Base-by-base conservation (phyloP, 108 stramenopile genomes). In the Fragilariopsis cylindrus region DNA sequence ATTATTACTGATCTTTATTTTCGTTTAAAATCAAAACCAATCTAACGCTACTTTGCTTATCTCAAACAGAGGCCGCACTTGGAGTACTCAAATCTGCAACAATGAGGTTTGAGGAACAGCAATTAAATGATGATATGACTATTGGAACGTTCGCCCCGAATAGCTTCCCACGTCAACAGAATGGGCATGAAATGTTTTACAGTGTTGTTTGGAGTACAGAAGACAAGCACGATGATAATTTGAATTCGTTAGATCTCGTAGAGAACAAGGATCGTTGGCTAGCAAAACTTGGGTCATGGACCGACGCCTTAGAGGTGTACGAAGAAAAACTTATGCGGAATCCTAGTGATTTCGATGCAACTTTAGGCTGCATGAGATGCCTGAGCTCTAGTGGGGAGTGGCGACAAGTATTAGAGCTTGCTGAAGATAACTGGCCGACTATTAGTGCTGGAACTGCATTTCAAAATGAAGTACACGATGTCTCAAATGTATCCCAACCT, bases 271-370 rank as follows among this genome's bases (percentile, higher is more conserved):
- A 98, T 57, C 75, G 84, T 7, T 99, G 97, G 98, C 79, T 98
- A 48, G 95, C 96, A 41, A 99, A 98, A 84, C 88, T 99, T n/a
- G 99, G 99, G 15, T 87, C 89, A 19, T 98, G 95, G 96, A 75
- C 83, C 3, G 97, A 98, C 60, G 97, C 96, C 6, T 60, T 97
- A 11, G 69, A 69, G 39, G 74, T 93, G 42, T 98, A 98, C 81
- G 88, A 96, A 60, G 79, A 89, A 47, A 97, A 96, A 74, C 79
- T 97, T 40, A 48, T 42, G 30, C 48, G 81, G 41, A 87, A 97
- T 70, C 90, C 92, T 16, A 55, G 65, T 58, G 95, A 97, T 81
- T 85, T 92, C 55, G 84, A 85, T 73, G 94, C 94, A 11, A 81
- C 96, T 40, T 65, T 98, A 16, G 97, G 99, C 7, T 95, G 92